These are phyloP conservation scores for Colletotrichum tofieldiae DNA, from an alignment of 2,329 filamentous ascomycete genomes.

Conservation along the genomic window DNA sequence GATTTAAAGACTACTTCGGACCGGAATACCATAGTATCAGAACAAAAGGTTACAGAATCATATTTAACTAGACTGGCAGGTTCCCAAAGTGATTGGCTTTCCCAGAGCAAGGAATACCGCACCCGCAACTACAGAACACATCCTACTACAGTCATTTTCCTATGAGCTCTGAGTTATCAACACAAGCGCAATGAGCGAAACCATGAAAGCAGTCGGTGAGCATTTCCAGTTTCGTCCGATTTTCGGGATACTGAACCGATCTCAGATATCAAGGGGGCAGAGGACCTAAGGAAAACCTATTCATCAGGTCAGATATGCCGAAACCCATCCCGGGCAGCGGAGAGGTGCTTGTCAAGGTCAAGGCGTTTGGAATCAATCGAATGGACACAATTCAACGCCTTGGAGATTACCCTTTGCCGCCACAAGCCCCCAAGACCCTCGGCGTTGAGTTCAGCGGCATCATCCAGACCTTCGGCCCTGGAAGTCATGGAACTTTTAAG, in stretches of 20 bases:
- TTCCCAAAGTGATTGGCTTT: neutral
- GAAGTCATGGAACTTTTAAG: constrained; percentile 72
- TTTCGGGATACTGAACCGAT: neutral
- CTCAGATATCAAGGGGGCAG: constrained; percentile 71
- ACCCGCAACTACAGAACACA: neutral
- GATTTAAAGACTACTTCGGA: neutral
- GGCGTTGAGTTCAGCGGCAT: constrained; percentile 85
- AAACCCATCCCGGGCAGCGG: constrained; percentile 67
- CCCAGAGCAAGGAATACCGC: neutral
- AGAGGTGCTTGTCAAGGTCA: constrained; percentile 85
- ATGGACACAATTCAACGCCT: constrained; percentile 87
- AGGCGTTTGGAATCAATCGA: constrained; percentile 88
- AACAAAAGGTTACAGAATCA: neutral
- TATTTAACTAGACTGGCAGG: neutral
- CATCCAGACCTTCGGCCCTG: constrained; percentile 71
- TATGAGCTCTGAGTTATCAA: neutral
- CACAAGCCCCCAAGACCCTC: constrained; percentile 77
- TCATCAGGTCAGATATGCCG: constrained; percentile 69
- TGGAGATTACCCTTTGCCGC: constrained; percentile 80
- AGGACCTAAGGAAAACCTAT: constrained; percentile 70
- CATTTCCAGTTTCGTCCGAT: neutral
- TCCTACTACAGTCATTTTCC: fast-evolving
- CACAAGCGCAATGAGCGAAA: neutral
- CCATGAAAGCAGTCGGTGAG: constrained; percentile 5
- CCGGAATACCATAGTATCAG: neutral